phyloP scores from a whole-genome alignment of 106 monocot genomes.

The Allium cepa region DNA sequence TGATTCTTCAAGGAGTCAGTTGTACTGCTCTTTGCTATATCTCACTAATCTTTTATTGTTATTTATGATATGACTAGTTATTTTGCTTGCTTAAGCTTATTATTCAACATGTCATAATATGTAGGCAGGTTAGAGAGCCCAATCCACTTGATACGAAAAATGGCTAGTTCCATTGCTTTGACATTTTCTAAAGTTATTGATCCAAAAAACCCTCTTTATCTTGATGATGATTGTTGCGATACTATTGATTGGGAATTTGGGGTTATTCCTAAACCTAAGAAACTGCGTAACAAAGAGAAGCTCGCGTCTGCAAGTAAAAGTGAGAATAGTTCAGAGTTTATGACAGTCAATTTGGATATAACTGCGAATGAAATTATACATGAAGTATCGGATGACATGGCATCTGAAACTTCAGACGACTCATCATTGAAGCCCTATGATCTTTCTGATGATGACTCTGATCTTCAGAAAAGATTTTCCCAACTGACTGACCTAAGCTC shows the following conservation, averaged over 20 bases:
- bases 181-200: slow-evolving; percentile 88
- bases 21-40: slow-evolving; percentile 38
- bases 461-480: slow-evolving; percentile 59
- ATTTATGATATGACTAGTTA: slow-evolving; percentile 7
- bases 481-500: slow-evolving; percentile 63
- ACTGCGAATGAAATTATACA: slow-evolving; percentile 1
- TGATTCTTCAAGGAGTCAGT: slow-evolving; percentile 97
- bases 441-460: slow-evolving; percentile 82
- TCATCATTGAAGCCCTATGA: slow-evolving; percentile 93
- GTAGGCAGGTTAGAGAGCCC: slow-evolving; percentile 97
- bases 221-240: slow-evolving; percentile 66
- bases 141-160: slow-evolving; percentile 73
- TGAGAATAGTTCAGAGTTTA: slow-evolving; percentile 25
- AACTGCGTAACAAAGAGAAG: neutral
- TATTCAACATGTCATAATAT: neutral
- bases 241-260: slow-evolving; percentile 90
- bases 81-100: neutral
- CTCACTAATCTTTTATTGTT: neutral
- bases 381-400: slow-evolving; percentile 22
- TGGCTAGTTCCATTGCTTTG: slow-evolving; percentile 87
- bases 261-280: slow-evolving; percentile 29
- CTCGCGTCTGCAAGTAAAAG: slow-evolving; percentile 9
- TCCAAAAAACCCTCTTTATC: slow-evolving; percentile 89
- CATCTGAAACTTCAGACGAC: slow-evolving; percentile 66
- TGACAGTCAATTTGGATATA: slow-evolving; percentile 10